Percentiles rank a stretch among this genome's conserved stretches.
Evolutionary conservation across 805 yeast genomes (phyloP).

Genomic region (Tetrapisispora arboricola): DNA sequence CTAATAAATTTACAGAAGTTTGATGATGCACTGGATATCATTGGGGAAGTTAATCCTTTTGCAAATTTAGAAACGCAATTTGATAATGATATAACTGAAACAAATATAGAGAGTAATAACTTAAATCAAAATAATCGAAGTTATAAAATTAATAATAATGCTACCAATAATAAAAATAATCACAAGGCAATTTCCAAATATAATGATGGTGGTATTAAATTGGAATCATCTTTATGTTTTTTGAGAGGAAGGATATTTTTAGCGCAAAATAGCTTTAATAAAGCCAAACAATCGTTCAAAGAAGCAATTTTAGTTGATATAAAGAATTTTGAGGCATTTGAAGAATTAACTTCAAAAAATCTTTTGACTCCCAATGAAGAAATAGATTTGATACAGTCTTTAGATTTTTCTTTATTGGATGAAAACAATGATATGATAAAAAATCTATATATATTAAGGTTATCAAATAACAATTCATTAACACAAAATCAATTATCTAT

Average conservation of each 20-base stretch:
- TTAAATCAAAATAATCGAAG: background rate
- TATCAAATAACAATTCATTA: conserved; percentile 32
- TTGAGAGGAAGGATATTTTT: conserved; percentile 76
- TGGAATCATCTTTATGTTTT: conserved; percentile 81
- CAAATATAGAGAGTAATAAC: background rate
- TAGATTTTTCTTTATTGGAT: conserved; percentile 50
- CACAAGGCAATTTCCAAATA: background rate
- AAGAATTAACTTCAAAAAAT: conserved; percentile 61
- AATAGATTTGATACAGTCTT: conserved; percentile 64
- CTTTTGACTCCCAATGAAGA: conserved; percentile 77
- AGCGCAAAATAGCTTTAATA: conserved; percentile 71
- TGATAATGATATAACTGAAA: conserved; percentile 5
- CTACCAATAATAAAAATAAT: background rate
- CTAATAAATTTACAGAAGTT: conserved; percentile 60
- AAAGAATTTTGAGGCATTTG: conserved; percentile 87
- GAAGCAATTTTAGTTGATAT: conserved; percentile 84
- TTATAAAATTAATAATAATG: conserved; percentile 1
- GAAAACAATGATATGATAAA: conserved; percentile 75
- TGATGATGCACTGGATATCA: conserved; percentile 81
- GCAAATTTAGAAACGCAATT: conserved; percentile 15
- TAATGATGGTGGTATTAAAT: conserved; percentile 70
- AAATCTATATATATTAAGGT: conserved; percentile 60
- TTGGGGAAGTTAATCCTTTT: conserved; percentile 78
- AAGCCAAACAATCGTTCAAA: conserved; percentile 76
- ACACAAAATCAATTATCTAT: conserved; percentile 44